phyloP scores from a whole-genome alignment of 1,139 yeast species.

The Spencermartinsiella ligniputridi region DNA sequence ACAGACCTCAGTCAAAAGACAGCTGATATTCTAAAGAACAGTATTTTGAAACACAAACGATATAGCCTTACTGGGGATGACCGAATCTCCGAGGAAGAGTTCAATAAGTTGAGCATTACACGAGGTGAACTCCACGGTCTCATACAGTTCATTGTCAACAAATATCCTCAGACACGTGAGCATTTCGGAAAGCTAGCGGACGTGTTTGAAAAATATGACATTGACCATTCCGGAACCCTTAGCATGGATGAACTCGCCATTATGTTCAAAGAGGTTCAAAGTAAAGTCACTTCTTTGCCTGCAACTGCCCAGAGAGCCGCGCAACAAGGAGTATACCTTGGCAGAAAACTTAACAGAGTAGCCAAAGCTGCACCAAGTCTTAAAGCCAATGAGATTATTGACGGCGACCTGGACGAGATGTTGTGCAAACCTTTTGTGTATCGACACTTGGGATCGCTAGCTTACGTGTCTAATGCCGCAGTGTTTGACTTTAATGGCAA shows the following conservation, averaged over 20 bases:
- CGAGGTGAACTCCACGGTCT: constrained; percentile 45
- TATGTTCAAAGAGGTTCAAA: constrained; percentile 49
- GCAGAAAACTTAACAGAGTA: constrained; percentile 48
- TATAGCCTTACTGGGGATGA: constrained; percentile 22
- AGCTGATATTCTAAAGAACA: constrained; percentile 33
- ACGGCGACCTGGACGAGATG: constrained; percentile 52
- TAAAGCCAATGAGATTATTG: constrained; percentile 40
- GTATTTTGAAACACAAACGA: constrained; percentile 23
- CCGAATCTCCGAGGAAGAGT: constrained; percentile 31
- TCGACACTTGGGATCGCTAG: constrained; percentile 56
- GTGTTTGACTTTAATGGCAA: constrained; percentile 58
- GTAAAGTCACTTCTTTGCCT: constrained; percentile 58
- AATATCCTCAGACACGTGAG: constrained; percentile 56
- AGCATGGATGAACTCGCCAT: constrained; percentile 46
- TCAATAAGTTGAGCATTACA: constrained; percentile 42
- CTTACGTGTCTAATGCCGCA: constrained; percentile 62
- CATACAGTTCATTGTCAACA: constrained; percentile 40
- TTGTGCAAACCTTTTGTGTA: constrained; percentile 53
- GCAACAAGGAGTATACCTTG: constrained; percentile 60
- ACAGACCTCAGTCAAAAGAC: constrained; percentile 54
- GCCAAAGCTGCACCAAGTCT: constrained; percentile 39
- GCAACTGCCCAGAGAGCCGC: constrained; percentile 67
- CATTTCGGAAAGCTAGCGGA: constrained; percentile 48
- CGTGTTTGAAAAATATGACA: constrained; percentile 48
- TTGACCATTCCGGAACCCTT: constrained; percentile 43